Evolutionary conservation across 371 early-diverging fungal genomes (phyloP).

Genomic region (Funneliformis caledonium): DNA sequence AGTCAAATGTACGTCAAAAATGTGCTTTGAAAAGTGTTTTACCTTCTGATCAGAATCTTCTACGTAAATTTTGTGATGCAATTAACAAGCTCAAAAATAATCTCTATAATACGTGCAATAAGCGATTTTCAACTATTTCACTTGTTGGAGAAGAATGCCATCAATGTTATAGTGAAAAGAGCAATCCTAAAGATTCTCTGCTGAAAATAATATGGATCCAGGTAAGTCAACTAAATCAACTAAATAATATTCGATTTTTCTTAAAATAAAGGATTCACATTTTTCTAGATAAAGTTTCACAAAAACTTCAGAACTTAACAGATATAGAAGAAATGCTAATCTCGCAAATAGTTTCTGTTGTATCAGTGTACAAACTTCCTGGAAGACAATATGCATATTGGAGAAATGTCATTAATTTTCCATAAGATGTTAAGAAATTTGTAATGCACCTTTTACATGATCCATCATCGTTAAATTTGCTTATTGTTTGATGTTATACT

Average conservation of each 20-base stretch:
- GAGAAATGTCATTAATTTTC: neutral
- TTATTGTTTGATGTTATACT: no score
- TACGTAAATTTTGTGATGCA: neutral
- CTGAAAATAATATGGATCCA: slow-evolving; percentile 30
- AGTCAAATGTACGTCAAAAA: no score
- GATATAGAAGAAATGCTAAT: slow-evolving; percentile 19
- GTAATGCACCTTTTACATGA: neutral
- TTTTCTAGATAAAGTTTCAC: no score
- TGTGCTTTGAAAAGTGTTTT: no score
- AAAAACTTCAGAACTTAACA: no score
- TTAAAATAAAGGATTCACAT: no score
- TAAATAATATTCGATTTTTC: neutral
- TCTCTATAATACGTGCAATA: neutral
- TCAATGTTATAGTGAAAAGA: neutral
- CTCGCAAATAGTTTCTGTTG: neutral
- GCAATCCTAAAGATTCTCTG: no score
- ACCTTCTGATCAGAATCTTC: slow-evolving; percentile 2
- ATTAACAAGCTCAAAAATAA: neutral
- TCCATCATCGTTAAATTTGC: no score
- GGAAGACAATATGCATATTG: no score
- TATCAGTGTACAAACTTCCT: neutral
- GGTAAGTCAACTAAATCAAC: no score
- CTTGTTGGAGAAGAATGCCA: neutral
- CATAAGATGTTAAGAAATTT: neutral
- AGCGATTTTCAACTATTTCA: neutral